A percentile compares a stretch with the other conserved stretches of the same genome.
phyloP scores from a whole-genome alignment of 108 stramenopile species.

The Conticribra weissflogii region DNA sequence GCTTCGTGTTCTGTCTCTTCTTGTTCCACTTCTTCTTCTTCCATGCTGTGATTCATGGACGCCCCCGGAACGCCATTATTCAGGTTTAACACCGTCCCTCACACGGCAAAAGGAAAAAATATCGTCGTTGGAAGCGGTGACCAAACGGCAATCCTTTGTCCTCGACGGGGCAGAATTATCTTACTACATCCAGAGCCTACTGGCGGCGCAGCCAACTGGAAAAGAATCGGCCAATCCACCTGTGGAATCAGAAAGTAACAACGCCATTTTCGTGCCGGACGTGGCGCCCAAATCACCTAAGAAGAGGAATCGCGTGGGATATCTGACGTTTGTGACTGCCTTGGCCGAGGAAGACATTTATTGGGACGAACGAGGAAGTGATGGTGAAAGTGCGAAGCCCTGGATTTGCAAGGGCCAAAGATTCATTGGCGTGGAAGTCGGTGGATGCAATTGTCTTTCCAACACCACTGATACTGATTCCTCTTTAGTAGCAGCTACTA shows the following conservation, averaged over 20 bases:
- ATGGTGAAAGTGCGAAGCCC: background rate
- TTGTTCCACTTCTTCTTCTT: too few relatives aligned
- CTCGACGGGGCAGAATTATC: conserved; percentile 23
- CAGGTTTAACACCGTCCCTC: too few relatives aligned
- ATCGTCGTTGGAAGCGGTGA: conserved; percentile 4
- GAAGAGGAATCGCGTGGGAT: conserved; percentile 13
- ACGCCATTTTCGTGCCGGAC: background rate
- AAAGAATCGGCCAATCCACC: background rate
- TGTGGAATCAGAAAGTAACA: too few relatives aligned
- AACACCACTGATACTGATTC: background rate
- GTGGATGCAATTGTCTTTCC: background rate
- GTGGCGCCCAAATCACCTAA: conserved; percentile 12
- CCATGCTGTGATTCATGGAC: too few relatives aligned
- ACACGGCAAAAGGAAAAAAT: background rate
- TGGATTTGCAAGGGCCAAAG: background rate
- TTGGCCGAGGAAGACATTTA: background rate
- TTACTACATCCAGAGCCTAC: conserved; percentile 9
- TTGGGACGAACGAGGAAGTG: background rate
- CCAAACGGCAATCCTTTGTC: conserved; percentile 17
- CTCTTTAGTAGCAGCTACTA: too few relatives aligned
- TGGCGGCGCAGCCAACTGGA: background rate
- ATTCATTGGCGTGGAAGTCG: conserved; percentile 1
- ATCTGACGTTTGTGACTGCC: conserved; percentile 6
- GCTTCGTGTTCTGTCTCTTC: too few relatives aligned
- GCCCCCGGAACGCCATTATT: too few relatives aligned